Conservation (phyloP, 176 grass and related monocot genomes). For the Leersia perrieri region DNA sequence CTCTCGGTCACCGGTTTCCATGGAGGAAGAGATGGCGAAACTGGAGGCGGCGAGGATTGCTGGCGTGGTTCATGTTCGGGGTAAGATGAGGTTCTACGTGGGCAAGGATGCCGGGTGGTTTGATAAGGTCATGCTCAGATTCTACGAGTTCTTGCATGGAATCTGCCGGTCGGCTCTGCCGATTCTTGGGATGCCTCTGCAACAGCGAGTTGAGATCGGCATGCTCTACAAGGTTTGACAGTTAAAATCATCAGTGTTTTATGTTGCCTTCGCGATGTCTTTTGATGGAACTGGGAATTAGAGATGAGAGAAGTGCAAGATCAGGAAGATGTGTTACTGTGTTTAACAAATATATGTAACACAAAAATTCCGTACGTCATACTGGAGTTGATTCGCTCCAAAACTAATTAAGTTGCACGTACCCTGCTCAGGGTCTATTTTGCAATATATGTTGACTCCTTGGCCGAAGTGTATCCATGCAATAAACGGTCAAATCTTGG, state of each 20-base stretch:
- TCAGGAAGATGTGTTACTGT: not conserved
- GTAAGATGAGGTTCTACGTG: slow-evolving; percentile 74
- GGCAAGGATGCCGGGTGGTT: slow-evolving; percentile 51
- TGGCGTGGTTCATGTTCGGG: slow-evolving; percentile 59
- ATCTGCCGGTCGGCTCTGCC: slow-evolving; percentile 69
- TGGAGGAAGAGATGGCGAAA: slow-evolving; percentile 28
- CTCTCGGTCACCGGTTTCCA: not conserved
- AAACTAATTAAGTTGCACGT: no score
- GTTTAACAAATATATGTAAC: not conserved
- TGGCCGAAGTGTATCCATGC: no score
- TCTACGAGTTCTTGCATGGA: slow-evolving; percentile 77
- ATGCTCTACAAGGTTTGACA: slow-evolving; percentile 63
- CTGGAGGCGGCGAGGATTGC: slow-evolving; percentile 45
- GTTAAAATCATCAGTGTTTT: not conserved
- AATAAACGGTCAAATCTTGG: no score
- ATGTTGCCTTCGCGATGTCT: no score
- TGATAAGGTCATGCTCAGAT: slow-evolving; percentile 59
- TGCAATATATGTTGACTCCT: no score
- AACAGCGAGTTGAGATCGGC: slow-evolving; percentile 75
- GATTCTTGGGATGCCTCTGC: slow-evolving; percentile 48
- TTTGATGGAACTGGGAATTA: not conserved
- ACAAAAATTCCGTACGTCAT: not conserved
- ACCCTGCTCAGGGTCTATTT: no score
- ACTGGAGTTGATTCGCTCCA: not conserved
- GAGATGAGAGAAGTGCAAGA: not conserved